Evolutionary conservation across 139 green algal species (phyloP).

Genomic region (Gonium pectorale): DNA sequence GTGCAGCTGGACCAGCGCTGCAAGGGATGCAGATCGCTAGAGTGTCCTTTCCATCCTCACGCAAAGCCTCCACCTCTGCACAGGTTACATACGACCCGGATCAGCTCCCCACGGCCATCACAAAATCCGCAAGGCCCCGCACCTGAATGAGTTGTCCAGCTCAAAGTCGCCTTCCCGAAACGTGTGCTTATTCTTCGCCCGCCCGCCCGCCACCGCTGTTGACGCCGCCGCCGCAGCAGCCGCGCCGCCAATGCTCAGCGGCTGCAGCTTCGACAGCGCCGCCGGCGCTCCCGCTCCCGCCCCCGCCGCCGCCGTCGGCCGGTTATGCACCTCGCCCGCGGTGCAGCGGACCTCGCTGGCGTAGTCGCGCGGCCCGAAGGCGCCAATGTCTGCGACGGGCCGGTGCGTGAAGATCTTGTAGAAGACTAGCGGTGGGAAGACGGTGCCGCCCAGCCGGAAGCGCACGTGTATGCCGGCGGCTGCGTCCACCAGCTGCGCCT

Average conservation of each 20-base stretch:
- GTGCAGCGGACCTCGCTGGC: constrained; percentile 43
- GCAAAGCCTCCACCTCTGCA: too few species aligned
- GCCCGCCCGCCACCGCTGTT: background rate
- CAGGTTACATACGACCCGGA: too few species aligned
- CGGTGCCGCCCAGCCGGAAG: constrained; percentile 80
- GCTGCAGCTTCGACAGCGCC: background rate
- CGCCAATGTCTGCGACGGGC: constrained; percentile 48
- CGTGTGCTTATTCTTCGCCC: constrained; percentile 40
- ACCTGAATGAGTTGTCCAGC: constrained; percentile 55
- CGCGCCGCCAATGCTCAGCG: background rate
- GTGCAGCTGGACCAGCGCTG: too few species aligned
- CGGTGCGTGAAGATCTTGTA: constrained; percentile 89
- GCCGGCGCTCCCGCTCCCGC: background rate
- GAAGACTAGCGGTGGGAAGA: constrained; percentile 82
- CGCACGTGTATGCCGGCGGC: constrained; percentile 80
- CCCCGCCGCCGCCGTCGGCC: background rate
- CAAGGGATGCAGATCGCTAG: too few species aligned
- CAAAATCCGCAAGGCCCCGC: too few species aligned
- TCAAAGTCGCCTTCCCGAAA: constrained; percentile 56
- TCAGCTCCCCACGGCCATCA: too few species aligned
- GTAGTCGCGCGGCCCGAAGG: constrained; percentile 71
- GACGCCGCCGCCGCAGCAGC: background rate
- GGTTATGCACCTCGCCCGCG: constrained; percentile 43
- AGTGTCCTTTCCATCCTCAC: too few species aligned
- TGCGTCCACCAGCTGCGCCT: constrained; percentile 78